Conservation (phyloP, 805 yeast species). For the Candida tibetensis region DNA sequence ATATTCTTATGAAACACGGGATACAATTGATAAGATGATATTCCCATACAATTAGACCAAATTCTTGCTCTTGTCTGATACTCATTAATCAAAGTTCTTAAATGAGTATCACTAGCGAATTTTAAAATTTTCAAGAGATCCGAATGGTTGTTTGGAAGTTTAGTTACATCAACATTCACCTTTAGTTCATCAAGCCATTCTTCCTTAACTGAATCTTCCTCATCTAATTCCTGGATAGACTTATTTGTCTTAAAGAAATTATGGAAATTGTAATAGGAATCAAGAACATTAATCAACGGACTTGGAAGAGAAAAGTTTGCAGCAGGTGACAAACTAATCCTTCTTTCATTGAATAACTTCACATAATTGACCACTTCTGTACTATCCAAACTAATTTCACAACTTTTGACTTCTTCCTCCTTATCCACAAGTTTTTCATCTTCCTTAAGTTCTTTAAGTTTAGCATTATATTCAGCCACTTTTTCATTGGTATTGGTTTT, state of each 20-base stretch:
- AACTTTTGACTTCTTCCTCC: slow-evolving; percentile 12
- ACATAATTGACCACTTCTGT: slow-evolving; percentile 36
- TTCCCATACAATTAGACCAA: slow-evolving; percentile 39
- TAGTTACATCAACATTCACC: slow-evolving; percentile 21
- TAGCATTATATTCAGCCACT: slow-evolving; percentile 12
- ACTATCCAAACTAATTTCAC: slow-evolving; percentile 25
- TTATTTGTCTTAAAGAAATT: slow-evolving; percentile 18
- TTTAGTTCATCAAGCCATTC: slow-evolving; percentile 26
- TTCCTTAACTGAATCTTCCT: slow-evolving; percentile 25
- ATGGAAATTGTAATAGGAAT: slow-evolving; percentile 42
- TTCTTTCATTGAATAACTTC: slow-evolving; percentile 43
- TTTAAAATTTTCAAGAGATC: slow-evolving; percentile 39
- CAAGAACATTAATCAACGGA: slow-evolving; percentile 52
- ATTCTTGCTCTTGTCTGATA: slow-evolving; percentile 48
- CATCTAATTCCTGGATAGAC: slow-evolving; percentile 19
- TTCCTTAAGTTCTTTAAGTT: slow-evolving; percentile 11
- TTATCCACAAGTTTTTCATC: slow-evolving; percentile 10
- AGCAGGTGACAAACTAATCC: slow-evolving; percentile 82
- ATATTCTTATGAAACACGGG: slow-evolving; percentile 70
- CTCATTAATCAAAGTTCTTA: slow-evolving; percentile 49
- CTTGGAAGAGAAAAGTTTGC: slow-evolving; percentile 72
- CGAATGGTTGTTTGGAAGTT: slow-evolving; percentile 35
- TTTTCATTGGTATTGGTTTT: slow-evolving; percentile 11
- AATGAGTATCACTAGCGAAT: slow-evolving; percentile 31
- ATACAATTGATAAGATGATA: slow-evolving; percentile 37